Conservation (phyloP, 257 asterid genomes). For the Jaltomata sinuosa region DNA sequence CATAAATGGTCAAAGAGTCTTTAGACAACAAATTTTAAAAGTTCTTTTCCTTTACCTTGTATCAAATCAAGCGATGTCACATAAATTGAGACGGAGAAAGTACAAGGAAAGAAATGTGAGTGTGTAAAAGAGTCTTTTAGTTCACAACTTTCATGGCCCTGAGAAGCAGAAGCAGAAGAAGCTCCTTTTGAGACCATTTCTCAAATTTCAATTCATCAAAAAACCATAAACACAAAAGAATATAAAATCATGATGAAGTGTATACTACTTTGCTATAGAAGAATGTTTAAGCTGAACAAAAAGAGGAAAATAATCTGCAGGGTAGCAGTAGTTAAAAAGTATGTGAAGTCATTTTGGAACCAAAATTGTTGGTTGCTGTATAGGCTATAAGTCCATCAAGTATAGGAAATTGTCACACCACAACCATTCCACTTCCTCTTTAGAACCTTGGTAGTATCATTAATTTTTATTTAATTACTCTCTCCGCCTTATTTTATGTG, state of each 20-base stretch:
- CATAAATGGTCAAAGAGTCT: no score
- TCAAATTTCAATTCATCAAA: background rate
- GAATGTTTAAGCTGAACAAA: conserved; percentile 20
- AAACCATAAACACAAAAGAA: background rate
- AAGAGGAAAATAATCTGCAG: conserved; percentile 40
- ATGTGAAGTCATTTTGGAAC: conserved; percentile 38
- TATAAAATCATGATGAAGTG: background rate
- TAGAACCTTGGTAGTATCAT: background rate
- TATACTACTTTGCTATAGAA: background rate
- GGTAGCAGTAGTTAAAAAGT: conserved; percentile 32
- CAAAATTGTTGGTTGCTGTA: conserved; percentile 51
- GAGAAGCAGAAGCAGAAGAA: background rate
- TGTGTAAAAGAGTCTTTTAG: background rate
- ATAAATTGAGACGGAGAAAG: no score
- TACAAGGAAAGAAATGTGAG: no score
- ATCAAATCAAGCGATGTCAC: no score
- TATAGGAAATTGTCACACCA: conserved; percentile 31
- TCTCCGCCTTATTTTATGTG: no score
- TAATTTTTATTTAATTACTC: no score
- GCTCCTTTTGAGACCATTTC: background rate
- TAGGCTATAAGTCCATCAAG: conserved; percentile 25
- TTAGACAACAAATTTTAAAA: no score
- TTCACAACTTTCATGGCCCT: background rate
- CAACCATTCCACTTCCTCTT: conserved; percentile 2
- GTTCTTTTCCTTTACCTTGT: no score